Evolutionary conservation across 495 filamentous ascomycete species (phyloP).

Genomic region (Friedmanniomyces endolithicus): DNA sequence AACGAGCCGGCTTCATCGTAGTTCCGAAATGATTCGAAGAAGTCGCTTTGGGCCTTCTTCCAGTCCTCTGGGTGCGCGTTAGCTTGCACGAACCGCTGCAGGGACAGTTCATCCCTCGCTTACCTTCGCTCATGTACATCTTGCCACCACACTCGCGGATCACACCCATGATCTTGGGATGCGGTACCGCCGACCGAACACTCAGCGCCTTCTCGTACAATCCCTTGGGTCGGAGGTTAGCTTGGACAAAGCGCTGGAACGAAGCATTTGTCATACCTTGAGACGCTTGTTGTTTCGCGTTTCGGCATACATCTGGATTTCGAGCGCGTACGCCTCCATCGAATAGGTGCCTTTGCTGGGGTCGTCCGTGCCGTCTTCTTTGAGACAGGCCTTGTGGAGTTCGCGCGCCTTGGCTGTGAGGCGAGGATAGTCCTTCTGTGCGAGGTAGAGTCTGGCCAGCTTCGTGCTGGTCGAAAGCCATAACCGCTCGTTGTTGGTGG

Average conservation of each 20-base stretch:
- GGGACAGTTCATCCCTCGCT: slow-evolving; percentile 6
- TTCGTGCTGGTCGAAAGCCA: slow-evolving; percentile 99
- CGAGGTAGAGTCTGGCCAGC: slow-evolving; percentile 77
- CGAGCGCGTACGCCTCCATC: slow-evolving; percentile 88
- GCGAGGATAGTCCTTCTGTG: slow-evolving; percentile 73
- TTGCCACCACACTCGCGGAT: slow-evolving; percentile 98
- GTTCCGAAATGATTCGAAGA: slow-evolving; percentile 97
- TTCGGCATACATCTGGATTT: slow-evolving; percentile 98
- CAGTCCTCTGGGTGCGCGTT: slow-evolving; percentile 60
- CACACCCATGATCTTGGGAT: slow-evolving; percentile 97
- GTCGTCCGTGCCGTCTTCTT: slow-evolving; percentile 80
- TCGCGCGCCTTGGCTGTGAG: slow-evolving; percentile 76
- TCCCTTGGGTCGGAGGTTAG: slow-evolving; percentile 30
- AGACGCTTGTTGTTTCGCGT: slow-evolving; percentile 94
- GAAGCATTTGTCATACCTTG: slow-evolving; percentile 41
- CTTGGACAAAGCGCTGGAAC: background rate
- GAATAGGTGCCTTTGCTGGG: slow-evolving; percentile 93
- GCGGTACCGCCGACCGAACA: slow-evolving; percentile 87
- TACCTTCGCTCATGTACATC: slow-evolving; percentile 96
- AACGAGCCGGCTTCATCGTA: slow-evolving; percentile 96
- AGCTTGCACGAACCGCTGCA: slow-evolving; percentile 1
- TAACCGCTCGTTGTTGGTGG: slow-evolving; percentile 90
- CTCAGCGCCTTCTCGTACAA: slow-evolving; percentile 82
- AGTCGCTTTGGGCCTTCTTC: slow-evolving; percentile 92
- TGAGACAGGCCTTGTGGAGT: slow-evolving; percentile 79